Conservation (phyloP, 2,329 filamentous ascomycete genomes). For the Aspergillus sp. region DNA sequence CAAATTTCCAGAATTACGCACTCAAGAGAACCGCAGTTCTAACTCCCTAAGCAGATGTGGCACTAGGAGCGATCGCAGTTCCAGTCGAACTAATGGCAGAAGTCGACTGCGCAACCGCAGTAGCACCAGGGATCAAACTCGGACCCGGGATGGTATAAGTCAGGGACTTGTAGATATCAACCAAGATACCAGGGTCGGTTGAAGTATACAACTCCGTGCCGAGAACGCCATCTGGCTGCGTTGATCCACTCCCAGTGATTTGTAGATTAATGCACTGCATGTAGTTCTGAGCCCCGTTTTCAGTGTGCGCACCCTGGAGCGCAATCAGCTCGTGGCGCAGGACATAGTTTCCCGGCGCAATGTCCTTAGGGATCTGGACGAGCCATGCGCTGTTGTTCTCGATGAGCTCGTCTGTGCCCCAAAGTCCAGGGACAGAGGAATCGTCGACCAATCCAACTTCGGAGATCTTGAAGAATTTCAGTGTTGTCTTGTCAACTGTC, state of each 20-base stretch:
- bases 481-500: constrained; percentile 48
- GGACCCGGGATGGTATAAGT: constrained; percentile 18
- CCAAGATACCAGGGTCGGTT: constrained; percentile 55
- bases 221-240: constrained; percentile 44
- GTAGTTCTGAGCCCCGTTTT: constrained; percentile 51
- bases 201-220: constrained; percentile 56
- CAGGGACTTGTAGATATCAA: constrained; percentile 54
- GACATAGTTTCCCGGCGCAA: constrained; percentile 52
- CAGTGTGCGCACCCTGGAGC: constrained; percentile 43
- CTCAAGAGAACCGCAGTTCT: background rate
- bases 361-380: constrained; percentile 43
- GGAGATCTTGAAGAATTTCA: constrained; percentile 63
- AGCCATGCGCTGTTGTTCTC: constrained; percentile 49
- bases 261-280: constrained; percentile 59
- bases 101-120: constrained; percentile 15
- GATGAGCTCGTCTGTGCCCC: constrained; percentile 55
- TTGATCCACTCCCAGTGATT: constrained; percentile 52
- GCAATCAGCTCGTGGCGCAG: constrained; percentile 54
- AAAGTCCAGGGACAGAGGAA: constrained; percentile 44
- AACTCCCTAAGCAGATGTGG: background rate
- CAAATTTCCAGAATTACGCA: background rate
- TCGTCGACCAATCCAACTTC: constrained; percentile 51
- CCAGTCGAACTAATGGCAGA: constrained; percentile 17
- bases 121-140: constrained; percentile 14
- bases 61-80: constrained; percentile 7